Base-by-base conservation (phyloP, 768 basidiomycete species). In the Mycena galericulata region DNA sequence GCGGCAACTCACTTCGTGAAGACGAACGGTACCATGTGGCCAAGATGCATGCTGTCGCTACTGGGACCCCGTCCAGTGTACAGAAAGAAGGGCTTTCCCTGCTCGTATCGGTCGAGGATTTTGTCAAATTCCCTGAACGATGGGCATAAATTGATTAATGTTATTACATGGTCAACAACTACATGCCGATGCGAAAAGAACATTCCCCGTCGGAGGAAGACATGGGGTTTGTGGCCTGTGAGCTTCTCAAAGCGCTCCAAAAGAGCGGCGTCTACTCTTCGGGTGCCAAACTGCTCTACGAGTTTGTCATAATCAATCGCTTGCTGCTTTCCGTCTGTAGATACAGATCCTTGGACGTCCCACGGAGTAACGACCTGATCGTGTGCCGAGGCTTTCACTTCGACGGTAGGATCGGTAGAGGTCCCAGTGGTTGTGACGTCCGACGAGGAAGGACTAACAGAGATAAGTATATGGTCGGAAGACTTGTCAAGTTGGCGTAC, bases 271-370 rank as follows among this genome's bases (percentile, higher is more conserved):
- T 97, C 92, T 70, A 99, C 84, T 63, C 89, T 83, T 51, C 91
- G 89, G 14, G 98, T 98, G 50, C 98, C 98, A 75, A 99, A 99
- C 78, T 98, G 94, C 75, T 88, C 88, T 62, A 98, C 84, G 68
- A 99, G 87, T 84, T 98, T 98, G 81, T 97, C 94, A 74, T 99
- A 99, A 82, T 99, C 94, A 79, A 99, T 98, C 56, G 89, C 96
- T 62, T 90, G 90, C 82, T 98, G 92, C 75, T 93, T 92, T 62
- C 98, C 98, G 74, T 98, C 95, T 24, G 82, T 86, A 7, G 93
- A 88, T 12, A 98, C 92, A 30, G 90, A 91, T 57, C 97, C 98
- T 73, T 97, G 92, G 9, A 99, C 98, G 72, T 98, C 96, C 94
- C 98, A 99, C 18, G 98, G 98, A 0, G 98, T 99, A 49, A 99